Conservation (phyloP, 139 green algal genomes). For the Picochlorum sp. region DNA sequence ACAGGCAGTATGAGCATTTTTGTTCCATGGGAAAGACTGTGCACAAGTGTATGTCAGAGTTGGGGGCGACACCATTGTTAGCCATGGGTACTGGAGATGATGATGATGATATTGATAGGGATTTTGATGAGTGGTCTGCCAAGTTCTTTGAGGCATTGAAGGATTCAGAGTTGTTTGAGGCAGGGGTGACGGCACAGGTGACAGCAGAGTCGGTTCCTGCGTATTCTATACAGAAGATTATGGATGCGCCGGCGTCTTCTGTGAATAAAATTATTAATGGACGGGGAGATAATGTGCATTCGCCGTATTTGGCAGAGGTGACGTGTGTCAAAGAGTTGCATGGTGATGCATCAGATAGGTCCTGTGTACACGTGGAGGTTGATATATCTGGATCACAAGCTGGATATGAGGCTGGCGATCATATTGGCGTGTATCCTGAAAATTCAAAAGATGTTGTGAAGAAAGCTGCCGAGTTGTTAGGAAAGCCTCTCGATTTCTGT, state of each 20-base stretch:
- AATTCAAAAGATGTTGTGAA: conserved; percentile 68
- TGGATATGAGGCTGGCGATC: conserved; percentile 64
- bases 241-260: background rate
- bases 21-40: conserved; percentile 73
- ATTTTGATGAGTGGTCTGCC: conserved; percentile 83
- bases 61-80: conserved; percentile 62
- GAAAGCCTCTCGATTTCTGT: conserved; percentile 16
- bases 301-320: conserved; percentile 49
- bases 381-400: conserved; percentile 43
- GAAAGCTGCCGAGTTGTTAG: conserved; percentile 51
- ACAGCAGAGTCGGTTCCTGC: conserved; percentile 20
- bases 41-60: conserved; percentile 50
- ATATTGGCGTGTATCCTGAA: conserved; percentile 76
- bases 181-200: background rate
- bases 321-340: conserved; percentile 73
- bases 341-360: conserved; percentile 54
- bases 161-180: conserved; percentile 30
- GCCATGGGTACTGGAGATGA: conserved; percentile 80
- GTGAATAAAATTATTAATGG: conserved; percentile 17
- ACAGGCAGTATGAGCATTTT: conserved; percentile 98
- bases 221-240: conserved; percentile 44
- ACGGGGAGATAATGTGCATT: conserved; percentile 10
- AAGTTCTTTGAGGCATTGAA: conserved; percentile 59
- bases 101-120: conserved; percentile 84
- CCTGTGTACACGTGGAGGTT: conserved; percentile 91